A percentile compares a stretch with the other conserved stretches of the same genome.
Evolutionary conservation across 2,329 filamentous ascomycete genomes (phyloP).

Genomic region (Ilyonectria destructans): DNA sequence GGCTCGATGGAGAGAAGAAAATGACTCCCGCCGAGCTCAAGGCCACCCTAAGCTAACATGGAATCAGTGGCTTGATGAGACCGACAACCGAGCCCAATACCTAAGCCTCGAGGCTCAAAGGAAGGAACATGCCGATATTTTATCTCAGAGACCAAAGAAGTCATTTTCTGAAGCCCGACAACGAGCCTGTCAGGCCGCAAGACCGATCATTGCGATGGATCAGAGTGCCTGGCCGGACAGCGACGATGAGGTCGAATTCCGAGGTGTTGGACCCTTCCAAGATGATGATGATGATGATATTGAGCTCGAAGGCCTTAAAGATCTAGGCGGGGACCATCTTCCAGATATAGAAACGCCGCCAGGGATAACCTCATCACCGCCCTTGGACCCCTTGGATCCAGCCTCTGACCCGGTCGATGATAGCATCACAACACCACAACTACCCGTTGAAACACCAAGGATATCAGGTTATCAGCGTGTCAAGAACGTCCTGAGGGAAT

Average conservation of each 20-base stretch:
- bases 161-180: conserved; percentile 6
- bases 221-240: conserved; percentile 6
- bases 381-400: too few relatives aligned
- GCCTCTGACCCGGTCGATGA: too few relatives aligned
- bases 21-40: not conserved
- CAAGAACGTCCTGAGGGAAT: not conserved
- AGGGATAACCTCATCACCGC: too few relatives aligned
- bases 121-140: conserved; percentile 6
- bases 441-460: too few relatives aligned
- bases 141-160: not conserved
- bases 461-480: not conserved
- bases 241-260: not conserved
- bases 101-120: not conserved
- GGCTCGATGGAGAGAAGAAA: conserved; percentile 13
- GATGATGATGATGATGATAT: not conserved
- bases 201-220: conserved; percentile 8
- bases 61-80: conserved; percentile 11
- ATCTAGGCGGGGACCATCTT: not conserved
- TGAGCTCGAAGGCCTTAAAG: not conserved
- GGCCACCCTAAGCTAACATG: not conserved
- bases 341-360: not conserved
- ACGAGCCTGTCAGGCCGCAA: conserved; percentile 1
- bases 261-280: not conserved
- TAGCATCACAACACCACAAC: too few relatives aligned
- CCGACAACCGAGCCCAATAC: not conserved